Conservation (phyloP, 2,329 filamentous ascomycete genomes). For the Alternaria sp. region DNA sequence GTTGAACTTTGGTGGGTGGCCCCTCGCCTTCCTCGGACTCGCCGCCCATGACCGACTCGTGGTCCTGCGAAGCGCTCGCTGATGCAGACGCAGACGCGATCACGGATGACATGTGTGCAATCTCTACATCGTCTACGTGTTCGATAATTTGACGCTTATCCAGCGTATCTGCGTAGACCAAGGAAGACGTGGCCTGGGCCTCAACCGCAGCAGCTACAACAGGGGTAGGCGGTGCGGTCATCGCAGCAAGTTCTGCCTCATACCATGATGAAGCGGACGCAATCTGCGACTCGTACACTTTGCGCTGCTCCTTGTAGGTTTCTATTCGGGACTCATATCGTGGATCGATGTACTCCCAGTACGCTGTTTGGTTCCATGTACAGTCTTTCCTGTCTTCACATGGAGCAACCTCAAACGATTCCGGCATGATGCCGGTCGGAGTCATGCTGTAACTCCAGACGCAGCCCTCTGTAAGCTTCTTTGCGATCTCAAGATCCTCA, state of each 20-base stretch:
- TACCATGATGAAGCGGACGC: constrained; percentile 44
- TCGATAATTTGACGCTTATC: constrained; percentile 40
- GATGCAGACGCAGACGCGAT: constrained; percentile 10
- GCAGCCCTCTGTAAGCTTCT: constrained; percentile 68
- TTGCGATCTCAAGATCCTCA: constrained; percentile 64
- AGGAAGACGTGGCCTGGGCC: constrained; percentile 27
- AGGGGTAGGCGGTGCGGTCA: constrained; percentile 30
- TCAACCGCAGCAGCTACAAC: constrained; percentile 14
- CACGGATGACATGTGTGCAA: constrained; percentile 21
- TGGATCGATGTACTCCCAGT: constrained; percentile 52
- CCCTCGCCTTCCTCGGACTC: constrained; percentile 31
- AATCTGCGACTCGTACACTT: constrained; percentile 46
- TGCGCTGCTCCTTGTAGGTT: constrained; percentile 44
- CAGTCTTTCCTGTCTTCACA: constrained; percentile 54
- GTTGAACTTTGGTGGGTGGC: constrained; percentile 35
- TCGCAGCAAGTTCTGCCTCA: constrained; percentile 36
- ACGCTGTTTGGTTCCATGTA: constrained; percentile 58
- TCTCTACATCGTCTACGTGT: constrained; percentile 32
- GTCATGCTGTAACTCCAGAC: constrained; percentile 68
- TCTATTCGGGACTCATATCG: constrained; percentile 37
- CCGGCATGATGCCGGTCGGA: constrained; percentile 68
- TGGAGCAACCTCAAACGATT: constrained; percentile 61
- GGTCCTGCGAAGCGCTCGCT: constrained; percentile 11
- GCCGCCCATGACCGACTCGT: constrained; percentile 27
- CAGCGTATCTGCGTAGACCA: constrained; percentile 30